Evolutionary conservation across 148 eudicot species (phyloP).

Genomic region (Cornus kousa): DNA sequence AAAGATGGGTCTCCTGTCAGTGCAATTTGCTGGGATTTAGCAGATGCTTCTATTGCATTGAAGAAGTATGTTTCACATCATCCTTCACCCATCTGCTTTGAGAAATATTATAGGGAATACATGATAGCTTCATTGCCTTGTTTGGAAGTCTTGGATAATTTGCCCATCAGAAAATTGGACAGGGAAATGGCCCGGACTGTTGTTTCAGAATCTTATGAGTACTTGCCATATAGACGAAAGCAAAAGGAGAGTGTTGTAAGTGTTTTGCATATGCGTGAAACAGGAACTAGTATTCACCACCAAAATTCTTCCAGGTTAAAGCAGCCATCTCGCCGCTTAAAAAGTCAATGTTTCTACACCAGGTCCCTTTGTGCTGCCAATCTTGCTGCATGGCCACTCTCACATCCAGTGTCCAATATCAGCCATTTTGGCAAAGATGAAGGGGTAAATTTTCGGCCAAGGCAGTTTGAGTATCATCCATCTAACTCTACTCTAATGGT

Average conservation of each 20-base stretch:
- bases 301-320: slow-evolving; percentile 19
- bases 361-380: slow-evolving; percentile 76
- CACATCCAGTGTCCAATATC: slow-evolving; percentile 43
- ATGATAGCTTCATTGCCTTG: slow-evolving; percentile 49
- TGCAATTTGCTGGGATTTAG: slow-evolving; percentile 14
- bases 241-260: slow-evolving; percentile 44
- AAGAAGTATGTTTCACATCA: slow-evolving; percentile 51
- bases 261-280: slow-evolving; percentile 60
- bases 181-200: slow-evolving; percentile 38
- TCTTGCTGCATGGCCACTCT: slow-evolving; percentile 56
- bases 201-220: slow-evolving; percentile 53
- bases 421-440: slow-evolving; percentile 33
- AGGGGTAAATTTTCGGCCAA: slow-evolving; percentile 52
- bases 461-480: slow-evolving; percentile 93
- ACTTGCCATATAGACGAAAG: slow-evolving; percentile 57
- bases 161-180: slow-evolving; percentile 37
- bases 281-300: slow-evolving; percentile 29
- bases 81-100: slow-evolving; percentile 66
- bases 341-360: slow-evolving; percentile 39
- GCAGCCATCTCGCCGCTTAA: slow-evolving; percentile 22
- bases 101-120: slow-evolving; percentile 57
- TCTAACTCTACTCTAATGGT: slow-evolving; percentile 66
- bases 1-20: slow-evolving; percentile 17
- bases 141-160: slow-evolving; percentile 49
- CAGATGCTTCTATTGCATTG: slow-evolving; percentile 11